A percentile compares a stretch with the other conserved stretches of the same genome.
Conservation (phyloP, 257 asterid species). For the Paulownia fortunei region DNA sequence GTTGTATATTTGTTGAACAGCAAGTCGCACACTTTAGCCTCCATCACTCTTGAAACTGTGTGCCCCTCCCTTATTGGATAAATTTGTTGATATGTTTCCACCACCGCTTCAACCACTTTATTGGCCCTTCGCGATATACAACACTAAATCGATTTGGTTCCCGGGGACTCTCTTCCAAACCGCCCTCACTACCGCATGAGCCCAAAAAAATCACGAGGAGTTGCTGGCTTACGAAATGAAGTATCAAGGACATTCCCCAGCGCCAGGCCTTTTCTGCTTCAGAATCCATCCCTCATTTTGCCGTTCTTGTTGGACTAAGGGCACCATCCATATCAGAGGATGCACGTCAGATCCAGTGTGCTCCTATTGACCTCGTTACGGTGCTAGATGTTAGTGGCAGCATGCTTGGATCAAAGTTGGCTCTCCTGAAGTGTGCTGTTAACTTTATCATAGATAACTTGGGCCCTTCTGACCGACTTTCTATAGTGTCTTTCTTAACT, state of each 20-base stretch:
- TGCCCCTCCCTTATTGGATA: no score
- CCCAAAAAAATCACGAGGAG: no score
- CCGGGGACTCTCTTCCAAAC: no score
- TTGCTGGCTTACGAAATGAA: not conserved
- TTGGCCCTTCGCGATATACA: no score
- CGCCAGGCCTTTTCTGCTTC: constrained; percentile 24
- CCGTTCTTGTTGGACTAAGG: constrained; percentile 24
- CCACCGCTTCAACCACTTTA: no score
- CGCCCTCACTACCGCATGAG: no score
- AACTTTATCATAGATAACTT: no score
- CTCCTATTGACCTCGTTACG: constrained; percentile 35
- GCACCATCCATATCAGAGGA: constrained; percentile 20
- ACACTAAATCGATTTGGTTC: no score
- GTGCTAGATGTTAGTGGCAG: constrained; percentile 39
- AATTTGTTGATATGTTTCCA: no score
- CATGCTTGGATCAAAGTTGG: constrained; percentile 31
- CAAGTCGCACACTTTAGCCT: no score
- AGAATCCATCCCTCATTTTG: constrained; percentile 17
- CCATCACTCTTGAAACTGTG: no score
- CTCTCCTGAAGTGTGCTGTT: constrained; percentile 31
- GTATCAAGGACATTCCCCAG: constrained; percentile 27
- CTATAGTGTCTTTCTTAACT: constrained; percentile 29
- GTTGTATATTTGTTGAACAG: no score
- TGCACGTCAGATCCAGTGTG: constrained; percentile 11
- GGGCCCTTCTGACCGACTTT: constrained; percentile 31